phyloP scores from a whole-genome alignment of 352 stramenopile genomes.

The Phytophthora pinifolia region DNA sequence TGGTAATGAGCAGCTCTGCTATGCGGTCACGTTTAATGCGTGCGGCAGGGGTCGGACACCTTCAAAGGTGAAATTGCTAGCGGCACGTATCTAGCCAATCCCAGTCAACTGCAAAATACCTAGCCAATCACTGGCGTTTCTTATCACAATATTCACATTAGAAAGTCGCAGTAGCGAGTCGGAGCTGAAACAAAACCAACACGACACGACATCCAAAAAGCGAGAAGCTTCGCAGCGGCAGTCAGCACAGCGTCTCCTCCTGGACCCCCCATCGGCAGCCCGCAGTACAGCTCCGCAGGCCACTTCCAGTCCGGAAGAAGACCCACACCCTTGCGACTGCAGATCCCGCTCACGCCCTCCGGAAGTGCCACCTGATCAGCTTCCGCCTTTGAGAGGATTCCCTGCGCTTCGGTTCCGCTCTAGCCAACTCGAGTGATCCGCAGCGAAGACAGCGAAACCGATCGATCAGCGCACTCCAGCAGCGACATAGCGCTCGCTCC shows the following conservation, averaged over 20 bases:
- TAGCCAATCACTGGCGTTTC: neutral
- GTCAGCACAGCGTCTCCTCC: constrained; percentile 23
- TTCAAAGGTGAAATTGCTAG: constrained; percentile 12
- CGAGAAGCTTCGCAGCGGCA: constrained; percentile 31
- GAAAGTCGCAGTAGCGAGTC: constrained; percentile 10
- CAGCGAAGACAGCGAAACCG: neutral
- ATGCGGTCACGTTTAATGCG: too few relatives aligned
- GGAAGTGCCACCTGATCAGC: too few relatives aligned
- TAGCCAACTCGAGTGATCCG: neutral
- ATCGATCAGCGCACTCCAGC: neutral
- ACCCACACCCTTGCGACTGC: neutral
- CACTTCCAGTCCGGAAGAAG: neutral
- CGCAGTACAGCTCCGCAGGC: constrained; percentile 9
- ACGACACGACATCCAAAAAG: constrained; percentile 40
- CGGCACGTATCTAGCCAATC: constrained; percentile 6
- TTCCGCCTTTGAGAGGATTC: constrained; percentile 18
- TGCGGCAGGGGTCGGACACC: neutral
- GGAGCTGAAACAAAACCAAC: constrained; percentile 35
- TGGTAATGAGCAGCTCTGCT: too few relatives aligned
- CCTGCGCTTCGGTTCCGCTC: constrained; percentile 15
- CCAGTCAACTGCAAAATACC: constrained; percentile 3
- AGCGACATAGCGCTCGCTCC: constrained; percentile 1
- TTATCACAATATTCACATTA: constrained; percentile 14
- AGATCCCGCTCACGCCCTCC: too few relatives aligned
- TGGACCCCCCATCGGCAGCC: constrained; percentile 12